Base-by-base conservation (phyloP, 495 filamentous ascomycete species). In the Aspergillus indologenus region DNA sequence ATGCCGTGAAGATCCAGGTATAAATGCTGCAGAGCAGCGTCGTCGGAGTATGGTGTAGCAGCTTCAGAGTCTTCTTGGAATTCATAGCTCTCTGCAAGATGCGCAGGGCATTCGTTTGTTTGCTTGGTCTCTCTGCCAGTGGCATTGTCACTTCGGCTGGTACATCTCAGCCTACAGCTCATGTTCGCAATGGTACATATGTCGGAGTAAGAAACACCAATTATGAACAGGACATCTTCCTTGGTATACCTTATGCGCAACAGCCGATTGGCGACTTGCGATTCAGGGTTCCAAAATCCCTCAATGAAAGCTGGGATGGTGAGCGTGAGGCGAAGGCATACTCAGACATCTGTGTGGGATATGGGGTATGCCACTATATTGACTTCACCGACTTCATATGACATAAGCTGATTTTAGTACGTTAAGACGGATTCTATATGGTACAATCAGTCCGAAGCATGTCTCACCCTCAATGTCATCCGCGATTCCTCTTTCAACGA, bases 171-270 rank as follows among this genome's bases (percentile, higher is more conserved):
- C 65, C 65, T 19, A 60, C 53, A 26, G 63, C 50, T 8, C 31
- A 23, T 19, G 61, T 66, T 19, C 64, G 58, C 23, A 81, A 81
- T 62, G 80, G 78, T 42, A 81, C 77, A 1, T 75, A 78, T 44
- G 48, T 54, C 20, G 83, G 81, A 5, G 61, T 64, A 3, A 65
- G 75, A 45, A 62, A 75, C 22, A 53, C 72, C 4, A 47, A 60
- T 24, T 84, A 75, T 63, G 56, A 78, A 24, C 80, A 83, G 62
- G 78, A 83, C 48, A 63, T 73, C 29, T 86, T 85, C 64, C 73
- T 85, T 6, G 82, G 79, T 2, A 79, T 86, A 5, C 80, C 82
- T 0, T 85, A 81, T 63, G 82, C 80, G 2, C 66, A 78, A 47
- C 78, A 79, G 31, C 80, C 82, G 0, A 50, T 81, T 2, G 76